Evolutionary conservation across 176 grass and related monocot genomes (phyloP).

Genomic region (Ananas comosus): DNA sequence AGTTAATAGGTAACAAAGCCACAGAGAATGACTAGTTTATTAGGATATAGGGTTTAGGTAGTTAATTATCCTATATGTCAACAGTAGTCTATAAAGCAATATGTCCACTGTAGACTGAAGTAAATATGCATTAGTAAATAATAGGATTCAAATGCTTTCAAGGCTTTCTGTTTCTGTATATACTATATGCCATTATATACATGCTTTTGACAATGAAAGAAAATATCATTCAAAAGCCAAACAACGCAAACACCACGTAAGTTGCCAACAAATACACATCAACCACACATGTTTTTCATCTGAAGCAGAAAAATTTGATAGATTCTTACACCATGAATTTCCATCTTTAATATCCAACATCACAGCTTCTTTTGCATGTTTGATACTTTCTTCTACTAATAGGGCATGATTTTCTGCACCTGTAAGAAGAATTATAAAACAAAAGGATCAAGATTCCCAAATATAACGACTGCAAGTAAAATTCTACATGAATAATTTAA

Average conservation of each 20-base stretch:
- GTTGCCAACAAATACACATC: background rate
- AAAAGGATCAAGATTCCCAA: background rate
- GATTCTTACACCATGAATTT: constrained; percentile 94
- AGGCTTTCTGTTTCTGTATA: no score
- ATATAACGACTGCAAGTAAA: background rate
- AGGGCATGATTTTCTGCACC: constrained; percentile 48
- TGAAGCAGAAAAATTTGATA: constrained; percentile 5
- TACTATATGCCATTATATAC: no score
- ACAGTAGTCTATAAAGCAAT: no score
- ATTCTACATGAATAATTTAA: background rate
- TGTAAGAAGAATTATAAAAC: constrained; percentile 21
- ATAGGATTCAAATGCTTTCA: no score
- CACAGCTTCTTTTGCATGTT: constrained; percentile 89
- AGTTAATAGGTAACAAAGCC: background rate
- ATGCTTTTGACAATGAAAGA: no score
- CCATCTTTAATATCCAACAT: constrained; percentile 89
- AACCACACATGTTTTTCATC: background rate
- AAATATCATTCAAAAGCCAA: no score
- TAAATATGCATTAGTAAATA: no score
- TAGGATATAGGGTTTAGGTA: background rate
- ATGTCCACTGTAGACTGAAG: no score
- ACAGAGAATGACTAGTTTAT: background rate
- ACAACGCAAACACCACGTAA: background rate
- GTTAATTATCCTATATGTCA: background rate
- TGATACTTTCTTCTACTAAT: constrained; percentile 89